phyloP scores from a whole-genome alignment of 208 protist species.

The Herpetomonas samuelpessoai region DNA sequence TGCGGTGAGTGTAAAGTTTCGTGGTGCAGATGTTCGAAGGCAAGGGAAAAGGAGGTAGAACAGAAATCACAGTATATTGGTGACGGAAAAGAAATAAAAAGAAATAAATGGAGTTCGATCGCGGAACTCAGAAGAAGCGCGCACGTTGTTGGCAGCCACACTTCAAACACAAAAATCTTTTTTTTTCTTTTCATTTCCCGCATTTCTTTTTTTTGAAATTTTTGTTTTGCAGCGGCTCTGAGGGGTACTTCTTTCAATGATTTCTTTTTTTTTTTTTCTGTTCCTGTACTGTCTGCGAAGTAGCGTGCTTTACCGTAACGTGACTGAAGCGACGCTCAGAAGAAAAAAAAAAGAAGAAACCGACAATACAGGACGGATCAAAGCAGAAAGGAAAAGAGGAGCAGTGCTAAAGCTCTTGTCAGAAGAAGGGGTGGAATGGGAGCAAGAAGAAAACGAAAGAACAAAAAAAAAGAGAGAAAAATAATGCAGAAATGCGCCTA shows the following conservation, averaged over 20 bases:
- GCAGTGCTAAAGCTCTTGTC: constrained; percentile 1
- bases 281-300: too few relatives aligned
- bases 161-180: constrained; percentile 7
- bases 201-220: background rate
- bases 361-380: constrained; percentile 5
- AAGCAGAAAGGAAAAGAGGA: constrained; percentile 6
- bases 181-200: constrained; percentile 7
- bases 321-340: too few relatives aligned
- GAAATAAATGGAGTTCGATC: background rate
- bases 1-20: too few relatives aligned
- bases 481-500: background rate
- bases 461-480: constrained; percentile 9
- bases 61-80: too few relatives aligned
- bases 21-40: too few relatives aligned
- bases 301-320: too few relatives aligned
- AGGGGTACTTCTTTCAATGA: constrained; percentile 3
- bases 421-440: constrained; percentile 1
- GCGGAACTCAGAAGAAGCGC: background rate
- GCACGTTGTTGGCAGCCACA: too few relatives aligned
- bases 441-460: constrained; percentile 1
- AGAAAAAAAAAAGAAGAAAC: constrained; percentile 9
- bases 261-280: constrained; percentile 15
- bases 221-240: constrained; percentile 1
- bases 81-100: too few relatives aligned
- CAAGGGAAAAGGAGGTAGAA: too few relatives aligned